These are phyloP conservation scores for Neobulgaria alba DNA, from an alignment of 2,329 filamentous ascomycete genomes.

Conservation along the genomic window DNA sequence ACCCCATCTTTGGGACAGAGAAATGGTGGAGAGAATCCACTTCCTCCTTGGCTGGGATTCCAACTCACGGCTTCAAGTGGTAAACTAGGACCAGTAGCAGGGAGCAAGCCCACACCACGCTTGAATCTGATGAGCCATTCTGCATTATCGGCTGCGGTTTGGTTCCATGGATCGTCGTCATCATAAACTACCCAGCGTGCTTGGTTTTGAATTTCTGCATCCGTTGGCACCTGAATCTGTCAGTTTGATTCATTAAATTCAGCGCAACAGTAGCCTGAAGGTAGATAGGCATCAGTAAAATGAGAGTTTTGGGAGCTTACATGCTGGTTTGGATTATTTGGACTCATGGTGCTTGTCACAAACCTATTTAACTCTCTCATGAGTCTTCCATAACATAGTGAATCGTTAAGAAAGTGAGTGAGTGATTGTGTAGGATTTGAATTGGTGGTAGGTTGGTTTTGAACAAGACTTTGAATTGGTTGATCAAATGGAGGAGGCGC, in stretches of 20 bases:
- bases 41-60: slow-evolving; percentile 41
- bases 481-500: slow-evolving; percentile 4
- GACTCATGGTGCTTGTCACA: slow-evolving; percentile 44
- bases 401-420: slow-evolving; percentile 46
- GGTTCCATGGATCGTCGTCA: slow-evolving; percentile 57
- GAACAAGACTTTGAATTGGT: slow-evolving; percentile 11
- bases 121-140: slow-evolving; percentile 59
- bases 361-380: slow-evolving; percentile 45
- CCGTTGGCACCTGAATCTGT: slow-evolving; percentile 38
- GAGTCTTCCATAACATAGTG: slow-evolving; percentile 51
- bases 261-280: no score
- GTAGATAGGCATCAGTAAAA: no score
- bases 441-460: slow-evolving; percentile 25
- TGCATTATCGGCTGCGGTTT: slow-evolving; percentile 53
- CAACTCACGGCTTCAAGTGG: slow-evolving; percentile 33
- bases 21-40: slow-evolving; percentile 49
- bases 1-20: slow-evolving; percentile 36
- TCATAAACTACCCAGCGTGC: slow-evolving; percentile 55
- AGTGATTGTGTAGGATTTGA: slow-evolving; percentile 22
- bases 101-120: slow-evolving; percentile 44
- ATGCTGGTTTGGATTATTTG: slow-evolving; percentile 51
- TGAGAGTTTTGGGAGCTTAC: slow-evolving; percentile 12
- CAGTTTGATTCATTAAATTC: no score
- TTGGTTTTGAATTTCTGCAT: slow-evolving; percentile 56
- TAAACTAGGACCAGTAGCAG: slow-evolving; percentile 43